Conservation (phyloP, 2,329 filamentous ascomycete genomes). For the Aureobasidium subglaciale region DNA sequence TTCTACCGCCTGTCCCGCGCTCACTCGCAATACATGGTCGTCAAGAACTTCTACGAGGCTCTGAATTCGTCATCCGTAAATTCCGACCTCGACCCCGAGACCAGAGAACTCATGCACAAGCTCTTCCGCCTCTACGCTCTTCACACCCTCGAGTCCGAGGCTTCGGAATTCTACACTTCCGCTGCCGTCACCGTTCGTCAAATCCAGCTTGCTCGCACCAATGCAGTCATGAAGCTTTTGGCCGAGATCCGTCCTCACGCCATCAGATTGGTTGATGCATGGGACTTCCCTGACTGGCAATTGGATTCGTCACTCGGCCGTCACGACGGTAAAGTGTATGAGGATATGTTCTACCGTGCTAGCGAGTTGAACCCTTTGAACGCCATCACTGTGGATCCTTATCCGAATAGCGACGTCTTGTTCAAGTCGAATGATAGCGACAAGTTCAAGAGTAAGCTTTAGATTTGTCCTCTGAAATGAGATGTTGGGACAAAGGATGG, state of each 20-base stretch:
- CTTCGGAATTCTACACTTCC: conserved; percentile 65
- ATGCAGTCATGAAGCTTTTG: conserved; percentile 61
- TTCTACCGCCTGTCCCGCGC: conserved; percentile 71
- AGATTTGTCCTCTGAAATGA: neutral
- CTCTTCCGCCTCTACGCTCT: conserved; percentile 61
- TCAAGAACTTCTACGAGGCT: conserved; percentile 70
- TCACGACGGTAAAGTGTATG: conserved; percentile 68
- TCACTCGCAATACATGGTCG: conserved; percentile 68
- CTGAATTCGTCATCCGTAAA: conserved; percentile 50
- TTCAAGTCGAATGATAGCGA: conserved; percentile 52
- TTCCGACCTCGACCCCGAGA: conserved; percentile 50
- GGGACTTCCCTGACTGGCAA: conserved; percentile 73
- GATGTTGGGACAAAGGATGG: too few relatives aligned
- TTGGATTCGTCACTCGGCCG: conserved; percentile 64
- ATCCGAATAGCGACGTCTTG: conserved; percentile 55
- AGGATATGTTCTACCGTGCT: conserved; percentile 67
- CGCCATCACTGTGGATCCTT: conserved; percentile 62
- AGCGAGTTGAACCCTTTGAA: conserved; percentile 69
- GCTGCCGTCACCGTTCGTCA: conserved; percentile 64
- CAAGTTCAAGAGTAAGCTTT: conserved; percentile 44
- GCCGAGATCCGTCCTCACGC: conserved; percentile 68
- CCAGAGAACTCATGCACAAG: conserved; percentile 54
- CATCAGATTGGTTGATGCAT: conserved; percentile 62
- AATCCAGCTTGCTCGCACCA: conserved; percentile 62
- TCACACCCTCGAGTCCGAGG: conserved; percentile 61